phyloP scores from a whole-genome alignment of 2,329 filamentous ascomycete species.

The Botrytis squamosa region DNA sequence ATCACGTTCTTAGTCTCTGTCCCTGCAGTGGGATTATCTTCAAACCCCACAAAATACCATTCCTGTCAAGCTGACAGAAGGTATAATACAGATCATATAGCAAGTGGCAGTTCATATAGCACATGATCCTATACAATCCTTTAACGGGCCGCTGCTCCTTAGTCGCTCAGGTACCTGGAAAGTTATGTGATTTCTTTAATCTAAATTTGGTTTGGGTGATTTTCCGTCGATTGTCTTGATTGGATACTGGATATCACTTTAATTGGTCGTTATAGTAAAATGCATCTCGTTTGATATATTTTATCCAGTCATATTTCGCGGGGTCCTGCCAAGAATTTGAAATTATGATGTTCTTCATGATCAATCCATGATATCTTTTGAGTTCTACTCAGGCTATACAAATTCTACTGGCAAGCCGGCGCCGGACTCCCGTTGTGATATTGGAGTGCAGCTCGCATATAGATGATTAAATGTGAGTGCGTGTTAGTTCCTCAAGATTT shows the following conservation, averaged over 20 bases:
- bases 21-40: neutral
- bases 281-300: neutral
- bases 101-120: constrained; percentile 18
- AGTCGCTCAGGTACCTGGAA: neutral
- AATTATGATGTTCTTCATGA: neutral
- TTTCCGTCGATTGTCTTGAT: constrained; percentile 2
- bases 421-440: constrained; percentile 27
- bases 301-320: neutral
- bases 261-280: neutral
- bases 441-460: neutral
- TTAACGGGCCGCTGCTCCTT: constrained; percentile 20
- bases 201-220: neutral
- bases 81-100: constrained; percentile 1
- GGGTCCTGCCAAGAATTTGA: neutral
- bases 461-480: neutral
- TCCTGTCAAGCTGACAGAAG: neutral
- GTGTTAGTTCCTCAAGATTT: neutral
- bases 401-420: constrained; percentile 30
- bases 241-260: neutral
- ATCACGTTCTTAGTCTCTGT: neutral
- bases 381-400: constrained; percentile 30
- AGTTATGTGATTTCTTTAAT: constrained; percentile 7
- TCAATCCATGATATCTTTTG: constrained; percentile 8
- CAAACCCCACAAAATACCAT: neutral
- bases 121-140: constrained; percentile 17